Percentiles rank a stretch among this genome's conserved stretches.
These are phyloP conservation scores for Sphaerulina musiva DNA, from an alignment of 2,329 filamentous ascomycete genomes.

Conservation along the genomic window DNA sequence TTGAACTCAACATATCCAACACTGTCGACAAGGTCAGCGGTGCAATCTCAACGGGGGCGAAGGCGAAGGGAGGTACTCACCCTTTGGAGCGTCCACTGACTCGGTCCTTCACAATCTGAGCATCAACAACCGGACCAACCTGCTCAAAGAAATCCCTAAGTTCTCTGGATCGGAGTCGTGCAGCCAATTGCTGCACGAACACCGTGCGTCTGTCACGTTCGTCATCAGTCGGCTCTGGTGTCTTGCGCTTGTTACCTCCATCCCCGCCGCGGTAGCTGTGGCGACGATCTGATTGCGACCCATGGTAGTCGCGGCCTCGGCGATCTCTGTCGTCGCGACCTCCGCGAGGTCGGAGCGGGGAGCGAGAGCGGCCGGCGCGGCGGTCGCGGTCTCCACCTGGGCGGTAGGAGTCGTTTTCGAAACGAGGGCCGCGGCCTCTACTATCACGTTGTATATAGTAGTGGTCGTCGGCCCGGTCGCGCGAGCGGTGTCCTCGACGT, in stretches of 20 bases:
- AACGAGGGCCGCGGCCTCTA: constrained; percentile 27
- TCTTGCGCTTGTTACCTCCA: constrained; percentile 36
- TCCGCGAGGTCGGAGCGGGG: constrained; percentile 44
- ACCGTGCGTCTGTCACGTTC: constrained; percentile 95
- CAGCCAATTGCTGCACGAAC: constrained; percentile 96
- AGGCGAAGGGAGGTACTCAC: constrained; percentile 48
- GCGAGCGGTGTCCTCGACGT: constrained; percentile 23
- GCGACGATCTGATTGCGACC: constrained; percentile 35
- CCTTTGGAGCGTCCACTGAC: constrained; percentile 96
- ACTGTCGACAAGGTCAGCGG: constrained; percentile 49
- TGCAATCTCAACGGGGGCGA: background rate
- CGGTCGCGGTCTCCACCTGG: constrained; percentile 39
- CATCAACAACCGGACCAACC: constrained; percentile 88
- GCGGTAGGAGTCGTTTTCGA: constrained; percentile 35
- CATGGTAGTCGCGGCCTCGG: constrained; percentile 56
- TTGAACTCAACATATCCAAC: constrained; percentile 99
- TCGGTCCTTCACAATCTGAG: constrained; percentile 96
- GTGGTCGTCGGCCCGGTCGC: constrained; percentile 24
- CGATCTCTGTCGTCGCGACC: constrained; percentile 60
- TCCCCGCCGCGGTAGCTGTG: constrained; percentile 39
- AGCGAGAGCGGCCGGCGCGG: constrained; percentile 54
- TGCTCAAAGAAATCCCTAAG: constrained; percentile 88
- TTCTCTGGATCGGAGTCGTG: constrained; percentile 84
- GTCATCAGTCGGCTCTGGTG: constrained; percentile 78
- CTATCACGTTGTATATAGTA: constrained; percentile 37